Evolutionary conservation across 2,329 filamentous ascomycete species (phyloP).

Genomic region (Aspergillus sp.): DNA sequence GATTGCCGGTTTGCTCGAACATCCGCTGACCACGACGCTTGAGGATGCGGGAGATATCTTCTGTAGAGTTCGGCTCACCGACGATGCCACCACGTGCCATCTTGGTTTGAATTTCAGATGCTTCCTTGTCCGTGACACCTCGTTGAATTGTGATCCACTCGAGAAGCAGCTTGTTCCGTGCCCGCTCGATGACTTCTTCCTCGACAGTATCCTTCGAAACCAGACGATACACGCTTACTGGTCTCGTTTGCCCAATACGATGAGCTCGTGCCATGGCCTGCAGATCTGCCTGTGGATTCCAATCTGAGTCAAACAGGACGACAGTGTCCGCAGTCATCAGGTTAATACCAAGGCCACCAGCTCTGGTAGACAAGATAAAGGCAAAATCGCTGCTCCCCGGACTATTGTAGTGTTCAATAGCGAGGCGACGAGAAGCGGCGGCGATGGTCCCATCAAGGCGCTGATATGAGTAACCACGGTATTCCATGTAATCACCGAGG

Average conservation of each 20-base stretch:
- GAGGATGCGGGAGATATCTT: slow-evolving; percentile 91
- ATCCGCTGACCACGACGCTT: slow-evolving; percentile 98
- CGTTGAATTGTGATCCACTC: slow-evolving; percentile 97
- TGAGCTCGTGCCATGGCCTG: slow-evolving; percentile 98
- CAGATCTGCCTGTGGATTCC: slow-evolving; percentile 96
- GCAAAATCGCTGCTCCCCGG: slow-evolving; percentile 92
- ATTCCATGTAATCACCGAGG: slow-evolving; percentile 82
- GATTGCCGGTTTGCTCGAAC: slow-evolving; percentile 96
- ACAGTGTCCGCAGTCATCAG: slow-evolving; percentile 98
- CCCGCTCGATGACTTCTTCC: slow-evolving; percentile 92
- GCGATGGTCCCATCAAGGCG: slow-evolving; percentile 91
- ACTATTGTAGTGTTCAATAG: slow-evolving; percentile 98
- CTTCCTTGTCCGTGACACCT: slow-evolving; percentile 88
- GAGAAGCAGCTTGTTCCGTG: slow-evolving; percentile 92
- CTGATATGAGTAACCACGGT: slow-evolving; percentile 92
- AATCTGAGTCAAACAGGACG: slow-evolving; percentile 88
- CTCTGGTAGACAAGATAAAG: slow-evolving; percentile 88
- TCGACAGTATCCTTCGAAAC: slow-evolving; percentile 98
- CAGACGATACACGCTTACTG: slow-evolving; percentile 90
- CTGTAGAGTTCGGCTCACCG: slow-evolving; percentile 78
- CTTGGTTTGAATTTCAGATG: slow-evolving; percentile 74
- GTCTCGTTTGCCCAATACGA: slow-evolving; percentile 91
- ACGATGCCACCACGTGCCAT: slow-evolving; percentile 55
- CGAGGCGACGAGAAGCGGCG: slow-evolving; percentile 75
- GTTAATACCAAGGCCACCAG: slow-evolving; percentile 96